These are phyloP conservation scores for Tephrocybe sp. DNA, from an alignment of 768 basidiomycete species.

Conservation along the genomic window DNA sequence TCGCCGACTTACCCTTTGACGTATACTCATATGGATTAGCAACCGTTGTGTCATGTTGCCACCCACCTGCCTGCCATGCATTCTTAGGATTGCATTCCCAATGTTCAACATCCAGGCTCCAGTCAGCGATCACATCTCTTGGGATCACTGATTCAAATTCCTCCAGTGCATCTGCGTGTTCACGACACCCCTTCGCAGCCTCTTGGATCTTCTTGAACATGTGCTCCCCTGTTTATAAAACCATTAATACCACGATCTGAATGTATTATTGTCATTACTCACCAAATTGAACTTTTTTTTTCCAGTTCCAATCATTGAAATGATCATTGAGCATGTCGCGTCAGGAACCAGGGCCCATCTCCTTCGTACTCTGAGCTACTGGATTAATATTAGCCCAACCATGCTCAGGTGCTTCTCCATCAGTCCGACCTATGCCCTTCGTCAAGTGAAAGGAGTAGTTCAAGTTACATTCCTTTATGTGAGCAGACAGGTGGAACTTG, in stretches of 20 bases:
- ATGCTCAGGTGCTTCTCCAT: slow-evolving; percentile 15
- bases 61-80: too few relatives aligned
- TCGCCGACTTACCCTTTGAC: background rate
- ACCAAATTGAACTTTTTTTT: background rate
- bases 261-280: background rate
- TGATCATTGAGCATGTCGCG: background rate
- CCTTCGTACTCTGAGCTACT: slow-evolving; percentile 16
- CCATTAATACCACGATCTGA: background rate
- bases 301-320: slow-evolving; percentile 1
- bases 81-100: too few relatives aligned
- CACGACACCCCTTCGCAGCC: background rate
- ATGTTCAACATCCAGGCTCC: background rate
- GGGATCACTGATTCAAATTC: background rate
- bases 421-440: slow-evolving; percentile 10
- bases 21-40: background rate
- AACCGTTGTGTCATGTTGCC: background rate
- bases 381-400: slow-evolving; percentile 22
- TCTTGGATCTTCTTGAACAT: slow-evolving; percentile 4
- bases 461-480: slow-evolving; percentile 19
- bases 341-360: slow-evolving; percentile 24
- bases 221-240: background rate
- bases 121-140: background rate
- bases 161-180: background rate
- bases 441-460: slow-evolving; percentile 21
- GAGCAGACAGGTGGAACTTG: slow-evolving; percentile 28